Base-by-base conservation (phyloP, 176 grass and related monocot genomes). In the Olyra latifolia region DNA sequence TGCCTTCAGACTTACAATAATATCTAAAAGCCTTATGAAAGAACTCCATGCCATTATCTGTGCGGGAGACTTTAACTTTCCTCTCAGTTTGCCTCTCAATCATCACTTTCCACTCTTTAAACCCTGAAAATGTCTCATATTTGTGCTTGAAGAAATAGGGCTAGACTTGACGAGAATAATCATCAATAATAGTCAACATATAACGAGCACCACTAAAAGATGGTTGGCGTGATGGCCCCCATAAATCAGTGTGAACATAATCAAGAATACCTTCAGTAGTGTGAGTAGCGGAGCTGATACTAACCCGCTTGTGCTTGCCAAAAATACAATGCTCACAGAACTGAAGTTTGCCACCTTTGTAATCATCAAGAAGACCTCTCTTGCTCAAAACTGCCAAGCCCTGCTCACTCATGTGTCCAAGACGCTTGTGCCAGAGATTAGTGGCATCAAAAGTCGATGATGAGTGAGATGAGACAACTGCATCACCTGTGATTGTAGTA, bases 51-150 rank as follows among this genome's bases (percentile, higher is more conserved):
- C 78, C 48, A 40, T 81, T 81, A 42, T 83, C 53, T 10, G 58
- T 84, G 19, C 60, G 27, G 24, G 77, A 66, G 30, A 19, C 24
- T 11, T 76, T 84, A 10, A 84, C 61, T n/a, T 54, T 76, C 24
- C 56, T 84, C 15, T 49, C 29, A 2, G 17, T 69, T 59, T 84
- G 72, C 1, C 47, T 77, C 25, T 77, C 6, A 22, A 77, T 17
- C 46, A 74, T 54, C 14, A 62, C 11, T 9, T 76, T 84, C 29
- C 71, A 66, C 32, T 83, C 38, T n/a, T 83, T 84, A 9, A 84
- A 83, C 19, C 46, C 25, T n/a, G 2, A 14, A 61, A 82, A 76
- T 9, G 35, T 43, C 24, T 64, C 15, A 19, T 3, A n/a, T 20
- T 81, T 81, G 17, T 62, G 6, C 29, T 84, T 84, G 1, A 66